Evolutionary conservation across 2,329 filamentous ascomycete species (phyloP).

Genomic region (Claviceps pazoutovae): DNA sequence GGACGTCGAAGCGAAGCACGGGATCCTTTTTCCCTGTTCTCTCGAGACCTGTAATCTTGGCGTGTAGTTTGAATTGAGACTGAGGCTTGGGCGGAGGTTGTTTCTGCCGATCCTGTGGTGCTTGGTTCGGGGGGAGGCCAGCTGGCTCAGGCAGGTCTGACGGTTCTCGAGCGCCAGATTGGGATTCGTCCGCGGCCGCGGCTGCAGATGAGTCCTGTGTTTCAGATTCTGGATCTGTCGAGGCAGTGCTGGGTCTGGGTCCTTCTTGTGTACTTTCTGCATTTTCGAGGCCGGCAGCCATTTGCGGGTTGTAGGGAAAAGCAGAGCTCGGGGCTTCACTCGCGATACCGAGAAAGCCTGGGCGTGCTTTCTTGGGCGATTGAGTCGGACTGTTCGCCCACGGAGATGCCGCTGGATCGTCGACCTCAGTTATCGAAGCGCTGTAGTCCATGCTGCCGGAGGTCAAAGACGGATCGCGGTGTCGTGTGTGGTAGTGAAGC

Average conservation of each 20-base stretch:
- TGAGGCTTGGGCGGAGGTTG: constrained; percentile 42
- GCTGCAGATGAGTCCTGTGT: constrained; percentile 8
- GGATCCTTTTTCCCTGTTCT: constrained; percentile 91
- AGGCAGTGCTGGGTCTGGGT: constrained; percentile 32
- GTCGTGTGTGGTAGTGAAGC: background rate
- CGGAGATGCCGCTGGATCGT: constrained; percentile 38
- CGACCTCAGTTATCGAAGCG: constrained; percentile 38
- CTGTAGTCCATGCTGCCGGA: constrained; percentile 42
- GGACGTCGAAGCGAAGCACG: constrained; percentile 87
- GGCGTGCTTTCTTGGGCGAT: constrained; percentile 33
- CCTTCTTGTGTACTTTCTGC: constrained; percentile 27
- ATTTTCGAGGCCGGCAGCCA: constrained; percentile 25
- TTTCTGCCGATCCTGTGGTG: constrained; percentile 27
- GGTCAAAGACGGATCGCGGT: background rate
- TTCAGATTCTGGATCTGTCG: constrained; percentile 30
- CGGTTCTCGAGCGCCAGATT: constrained; percentile 6
- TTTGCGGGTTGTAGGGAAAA: constrained; percentile 29
- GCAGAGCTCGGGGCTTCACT: constrained; percentile 27
- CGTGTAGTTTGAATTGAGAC: constrained; percentile 73
- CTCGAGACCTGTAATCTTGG: constrained; percentile 88
- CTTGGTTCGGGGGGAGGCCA: constrained; percentile 10
- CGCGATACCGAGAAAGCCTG: constrained; percentile 27
- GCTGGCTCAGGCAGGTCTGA: constrained; percentile 6
- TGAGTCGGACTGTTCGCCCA: constrained; percentile 41
- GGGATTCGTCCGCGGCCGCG: constrained; percentile 9